These are phyloP conservation scores for Phlyctochytrium arcticum DNA, from an alignment of 192 early-diverging fungal genomes.

Conservation along the genomic window DNA sequence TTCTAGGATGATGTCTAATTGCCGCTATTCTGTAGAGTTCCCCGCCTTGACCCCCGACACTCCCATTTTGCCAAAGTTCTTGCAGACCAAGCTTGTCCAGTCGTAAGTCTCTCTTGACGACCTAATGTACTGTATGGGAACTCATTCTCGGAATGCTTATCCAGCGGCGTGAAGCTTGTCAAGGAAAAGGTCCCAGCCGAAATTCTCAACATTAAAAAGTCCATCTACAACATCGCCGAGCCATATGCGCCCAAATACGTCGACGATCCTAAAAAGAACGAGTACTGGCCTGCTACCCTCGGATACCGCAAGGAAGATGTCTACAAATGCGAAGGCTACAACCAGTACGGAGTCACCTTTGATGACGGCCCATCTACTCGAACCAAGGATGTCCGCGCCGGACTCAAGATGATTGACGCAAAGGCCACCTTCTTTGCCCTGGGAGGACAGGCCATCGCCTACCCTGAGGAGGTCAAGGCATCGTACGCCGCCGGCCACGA, in stretches of 20 bases:
- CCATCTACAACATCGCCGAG: background rate
- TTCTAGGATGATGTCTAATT: too few relatives aligned
- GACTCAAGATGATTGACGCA: background rate
- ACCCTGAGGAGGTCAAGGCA: constrained; percentile 21
- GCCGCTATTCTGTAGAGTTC: too few relatives aligned
- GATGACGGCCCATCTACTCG: background rate
- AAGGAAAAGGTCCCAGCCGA: background rate
- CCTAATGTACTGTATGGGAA: too few relatives aligned
- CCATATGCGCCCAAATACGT: background rate
- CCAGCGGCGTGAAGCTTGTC: too few relatives aligned
- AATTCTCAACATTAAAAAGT: constrained; percentile 1
- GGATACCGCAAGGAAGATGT: background rate
- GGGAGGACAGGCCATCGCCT: constrained; percentile 15
- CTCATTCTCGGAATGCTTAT: too few relatives aligned
- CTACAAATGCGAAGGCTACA: background rate
- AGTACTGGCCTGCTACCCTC: background rate
- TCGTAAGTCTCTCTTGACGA: too few relatives aligned
- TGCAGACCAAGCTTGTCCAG: too few relatives aligned
- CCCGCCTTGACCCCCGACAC: too few relatives aligned
- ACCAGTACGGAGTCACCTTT: constrained; percentile 26
- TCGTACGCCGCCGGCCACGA: constrained; percentile 33
- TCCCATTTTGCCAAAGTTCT: too few relatives aligned
- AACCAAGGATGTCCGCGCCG: background rate
- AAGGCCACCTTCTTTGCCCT: constrained; percentile 35
- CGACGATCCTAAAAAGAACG: background rate